These are phyloP conservation scores for Zygoascus meyerae DNA, from an alignment of 1,139 yeast species.

Conservation along the genomic window DNA sequence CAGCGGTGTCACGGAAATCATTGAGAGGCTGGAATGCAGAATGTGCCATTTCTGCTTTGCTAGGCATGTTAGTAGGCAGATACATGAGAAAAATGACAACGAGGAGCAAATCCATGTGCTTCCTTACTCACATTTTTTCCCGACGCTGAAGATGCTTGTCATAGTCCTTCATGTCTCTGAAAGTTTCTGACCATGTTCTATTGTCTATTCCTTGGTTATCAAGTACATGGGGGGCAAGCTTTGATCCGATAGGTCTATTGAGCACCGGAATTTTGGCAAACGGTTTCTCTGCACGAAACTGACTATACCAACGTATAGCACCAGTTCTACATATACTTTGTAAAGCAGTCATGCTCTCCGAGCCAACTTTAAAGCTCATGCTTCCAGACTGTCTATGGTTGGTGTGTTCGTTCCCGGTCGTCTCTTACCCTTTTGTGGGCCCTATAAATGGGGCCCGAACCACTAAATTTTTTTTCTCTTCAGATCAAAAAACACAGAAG, in stretches of 20 bases:
- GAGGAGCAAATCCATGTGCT: constrained; percentile 40
- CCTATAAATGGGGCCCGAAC: background rate
- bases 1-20: constrained; percentile 71
- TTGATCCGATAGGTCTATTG: constrained; percentile 43
- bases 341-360: too few relatives aligned
- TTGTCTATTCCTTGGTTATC: constrained; percentile 36
- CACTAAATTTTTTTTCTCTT: constrained; percentile 29
- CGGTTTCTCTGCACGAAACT: constrained; percentile 28
- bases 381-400: too few relatives aligned
- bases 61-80: constrained; percentile 24
- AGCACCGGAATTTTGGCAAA: constrained; percentile 35
- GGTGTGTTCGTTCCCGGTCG: background rate
- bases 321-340: too few relatives aligned
- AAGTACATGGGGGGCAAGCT: constrained; percentile 33
- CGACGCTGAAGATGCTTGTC: constrained; percentile 35
- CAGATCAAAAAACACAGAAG: constrained; percentile 34
- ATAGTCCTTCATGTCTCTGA: constrained; percentile 43
- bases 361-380: too few relatives aligned
- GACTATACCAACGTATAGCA: background rate
- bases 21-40: constrained; percentile 85
- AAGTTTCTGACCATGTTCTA: constrained; percentile 35
- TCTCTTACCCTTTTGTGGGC: constrained; percentile 3
- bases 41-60: constrained; percentile 71
- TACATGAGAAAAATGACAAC: background rate
- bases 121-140: constrained; percentile 19